Evolutionary conservation across 108 stramenopile species (phyloP), one percentile per base, ranked within the genome.

Genomic region (Cylindrotheca fusiformis): DNA sequence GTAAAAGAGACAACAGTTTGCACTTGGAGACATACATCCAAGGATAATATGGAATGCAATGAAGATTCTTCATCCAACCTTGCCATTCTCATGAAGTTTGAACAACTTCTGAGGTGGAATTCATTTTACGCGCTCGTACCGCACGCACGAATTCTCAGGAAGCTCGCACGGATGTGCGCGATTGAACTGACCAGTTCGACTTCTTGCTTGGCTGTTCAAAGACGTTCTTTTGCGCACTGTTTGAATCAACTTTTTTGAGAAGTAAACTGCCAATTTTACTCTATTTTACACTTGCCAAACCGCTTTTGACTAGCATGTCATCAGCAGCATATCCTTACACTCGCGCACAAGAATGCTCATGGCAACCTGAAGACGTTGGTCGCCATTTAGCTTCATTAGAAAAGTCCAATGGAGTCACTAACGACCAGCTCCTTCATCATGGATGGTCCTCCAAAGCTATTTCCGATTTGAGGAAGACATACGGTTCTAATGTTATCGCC

Each of bases 291-390:
- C 12, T 12, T 20, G 51, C 14, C 14, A 20, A 52, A 52, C 51
- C 55, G n/a, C n/a, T n/a, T n/a, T n/a, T n/a, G n/a, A n/a, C n/a
- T n/a, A n/a, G n/a, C 28, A 45, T n/a, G 5, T 10, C 25, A 17
- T 23, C 17, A 8, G 33, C 62, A 4, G 2, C 52, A 3, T 93
- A 93, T 60, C 91, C 91, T 0, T 93, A 86, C 67, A 68, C 59
- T 47, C 79, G 91, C 19, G 55, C 60, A 22, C 88, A 93, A 65
- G 91, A 93, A 84, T 93, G 91, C 59, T 59, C 80, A 17, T 93
- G 91, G 91, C 75, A 82, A 26, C 82, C 85, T 25, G 87, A 88
- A 78, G 91, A 93, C 61, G 74, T 71, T 19, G 86, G 85, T 2
- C 77, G 83, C 17, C 77, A 81, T 46, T 44, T 93, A 33, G 67